Base-by-base conservation (phyloP, 1,284 basidiomycete genomes). In the Mycena citricolor region DNA sequence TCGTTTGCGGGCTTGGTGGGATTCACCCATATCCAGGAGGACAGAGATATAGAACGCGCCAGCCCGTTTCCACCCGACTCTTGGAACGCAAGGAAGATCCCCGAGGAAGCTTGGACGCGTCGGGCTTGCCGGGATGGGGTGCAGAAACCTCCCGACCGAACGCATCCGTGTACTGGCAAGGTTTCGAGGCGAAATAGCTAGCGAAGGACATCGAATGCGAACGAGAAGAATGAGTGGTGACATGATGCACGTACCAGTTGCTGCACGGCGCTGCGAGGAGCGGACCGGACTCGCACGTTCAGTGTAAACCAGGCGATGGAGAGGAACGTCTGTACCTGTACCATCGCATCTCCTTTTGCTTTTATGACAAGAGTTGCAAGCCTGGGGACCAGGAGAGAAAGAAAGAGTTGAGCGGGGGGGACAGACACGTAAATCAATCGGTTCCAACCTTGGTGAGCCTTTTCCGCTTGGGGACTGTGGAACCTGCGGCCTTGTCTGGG, bases 311-410 rank as follows among this genome's bases (percentile, higher is more conserved):
- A 42, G 49, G 43, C 32, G 39, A 38, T 44, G 29, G 32, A 42
- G 44, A 47, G 17, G 20, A 72, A 80, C n/a, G n/a, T n/a, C n/a
- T n/a, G 49, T 45, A 85, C 85, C 80, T 46, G 83, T 86, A 28
- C 86, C 86, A 61, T 90, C 86, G 64, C 87, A 90, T 37, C 87
- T 77, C 21, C 86, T 76, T 60, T 90, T 90, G 64, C 79, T 83
- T 63, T 85, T 87, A 61, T 90, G 87, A 61, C 86, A 90, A 42
- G 84, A 80, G 64, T 88, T 83, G 63, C 86, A 90, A 32, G 86
- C 86, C 84, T 87, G 55, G 42, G 33, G 44, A 44, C 36, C 49
- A 37, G 36, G 49, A 42, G 38, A 49, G 32, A 26, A 40, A 33
- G 40, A 31, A 39, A 39, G 41, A 26, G 47, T 35, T 30, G 34